Evolutionary conservation across 805 yeast species (phyloP).

Genomic region (Brettanomyces custersianus): DNA sequence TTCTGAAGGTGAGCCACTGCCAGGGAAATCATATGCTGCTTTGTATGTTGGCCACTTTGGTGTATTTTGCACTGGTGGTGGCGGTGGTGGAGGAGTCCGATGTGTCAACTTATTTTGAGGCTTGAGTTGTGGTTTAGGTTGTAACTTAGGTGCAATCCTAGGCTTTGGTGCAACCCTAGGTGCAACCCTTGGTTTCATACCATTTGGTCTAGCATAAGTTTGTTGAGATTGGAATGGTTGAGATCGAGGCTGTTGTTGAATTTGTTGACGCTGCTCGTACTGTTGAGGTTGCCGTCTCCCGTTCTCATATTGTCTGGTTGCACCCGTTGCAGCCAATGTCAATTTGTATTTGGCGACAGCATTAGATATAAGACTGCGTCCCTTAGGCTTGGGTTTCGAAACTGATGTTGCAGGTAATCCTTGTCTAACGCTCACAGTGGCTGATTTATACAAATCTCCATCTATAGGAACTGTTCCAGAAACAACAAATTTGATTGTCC

Average conservation of each 20-base stretch:
- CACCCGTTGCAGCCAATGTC: conserved; percentile 15
- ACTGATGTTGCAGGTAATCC: conserved; percentile 69
- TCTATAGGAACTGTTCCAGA: conserved; percentile 55
- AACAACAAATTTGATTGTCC: conserved; percentile 59
- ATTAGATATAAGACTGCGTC: conserved; percentile 19
- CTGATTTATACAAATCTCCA: conserved; percentile 79
- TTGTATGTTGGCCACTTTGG: conserved; percentile 71
- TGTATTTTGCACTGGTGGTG: conserved; percentile 54
- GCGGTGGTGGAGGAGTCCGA: conserved; percentile 64
- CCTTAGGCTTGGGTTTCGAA: conserved; percentile 72
- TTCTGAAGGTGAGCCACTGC: conserved; percentile 75
- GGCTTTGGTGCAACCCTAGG: conserved; percentile 2
- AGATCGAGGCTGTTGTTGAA: not conserved
- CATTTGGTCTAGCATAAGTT: conserved; percentile 6
- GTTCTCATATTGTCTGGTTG: conserved; percentile 11
- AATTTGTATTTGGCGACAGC: conserved; percentile 8
- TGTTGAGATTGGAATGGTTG: no score
- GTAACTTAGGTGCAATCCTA: conserved; percentile 3
- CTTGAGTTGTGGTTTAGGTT: not conserved
- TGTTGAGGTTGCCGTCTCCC: not conserved
- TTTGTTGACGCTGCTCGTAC: conserved; percentile 1
- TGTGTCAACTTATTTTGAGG: not conserved
- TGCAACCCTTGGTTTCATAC: not conserved
- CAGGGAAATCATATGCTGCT: conserved; percentile 84
- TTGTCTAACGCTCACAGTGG: conserved; percentile 68